Evolutionary conservation across 345 rosid species (phyloP), one percentile per base, ranked within the genome.

Genomic region (Anacardium occidentale): DNA sequence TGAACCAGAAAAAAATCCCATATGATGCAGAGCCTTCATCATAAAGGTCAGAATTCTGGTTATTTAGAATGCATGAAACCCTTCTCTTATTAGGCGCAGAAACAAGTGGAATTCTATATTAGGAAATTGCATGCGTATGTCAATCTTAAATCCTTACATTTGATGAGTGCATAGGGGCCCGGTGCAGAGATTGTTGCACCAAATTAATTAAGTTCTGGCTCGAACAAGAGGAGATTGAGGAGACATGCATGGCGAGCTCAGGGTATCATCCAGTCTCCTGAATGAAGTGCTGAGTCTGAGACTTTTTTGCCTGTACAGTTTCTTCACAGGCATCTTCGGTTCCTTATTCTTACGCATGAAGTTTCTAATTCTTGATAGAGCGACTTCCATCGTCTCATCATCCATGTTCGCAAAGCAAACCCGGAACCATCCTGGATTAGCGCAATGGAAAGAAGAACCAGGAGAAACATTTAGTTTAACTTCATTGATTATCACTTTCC

Each of bases 331-430:
- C 77, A 70, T 78, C 74, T 55, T 68, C 18, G 76, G 81, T 18
- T 85, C 84, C 68, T 85, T 84, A 10, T 81, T 74, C 44, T 80
- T 51, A 3, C 24, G 75, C 78, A 86, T 85, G 60, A 93, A 91
- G 17, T 26, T 48, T 69, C 76, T 77, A 25, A 86, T 96, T 83
- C 95, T 90, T 48, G 78, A 75, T 73, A 93, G 64, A 25, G 99
- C 98, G 3, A 84, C 75, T 52, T 91, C 87, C 95, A 90, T 80
- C 12, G 97, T 91, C 66, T 71, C 44, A 12, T 88, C 85, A 70
- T 93, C 96, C 94, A 93, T 95, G 79, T 92, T 92, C 3, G 98
- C 99, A 63, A 91, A 80, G 81, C 98, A 95, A 53, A 89, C 99
- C 71, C 99, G 79, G 77, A 92, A 95, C 99, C 97, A 95, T 3